These are phyloP conservation scores for Butyriboletus appendiculatus DNA, from an alignment of 1,284 basidiomycete species.

Conservation along the genomic window DNA sequence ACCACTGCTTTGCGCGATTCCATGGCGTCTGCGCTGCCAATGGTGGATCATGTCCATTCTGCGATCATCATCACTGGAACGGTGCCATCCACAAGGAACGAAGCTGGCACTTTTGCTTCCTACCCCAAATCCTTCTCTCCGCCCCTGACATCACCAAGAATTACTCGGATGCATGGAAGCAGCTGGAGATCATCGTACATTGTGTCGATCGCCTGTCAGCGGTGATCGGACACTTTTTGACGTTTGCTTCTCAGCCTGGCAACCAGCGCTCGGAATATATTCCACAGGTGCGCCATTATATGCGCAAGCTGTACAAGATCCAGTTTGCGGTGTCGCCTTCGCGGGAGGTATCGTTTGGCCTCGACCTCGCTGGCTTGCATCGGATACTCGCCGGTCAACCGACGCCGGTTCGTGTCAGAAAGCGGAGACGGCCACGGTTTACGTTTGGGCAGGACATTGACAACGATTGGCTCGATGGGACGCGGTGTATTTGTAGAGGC, in stretches of 20 bases:
- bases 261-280: conserved; percentile 74
- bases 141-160: conserved; percentile 74
- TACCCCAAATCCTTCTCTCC: conserved; percentile 63
- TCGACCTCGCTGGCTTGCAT: conserved; percentile 77
- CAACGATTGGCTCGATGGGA: conserved; percentile 69
- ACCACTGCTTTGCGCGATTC: conserved; percentile 82
- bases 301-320: conserved; percentile 83
- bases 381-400: conserved; percentile 74
- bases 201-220: conserved; percentile 70
- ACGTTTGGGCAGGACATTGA: conserved; percentile 77
- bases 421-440: conserved; percentile 68
- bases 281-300: conserved; percentile 79
- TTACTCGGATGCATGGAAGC: conserved; percentile 75
- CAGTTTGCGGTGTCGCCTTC: conserved; percentile 79
- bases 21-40: conserved; percentile 80
- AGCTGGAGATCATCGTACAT: conserved; percentile 74
- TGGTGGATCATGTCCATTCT: conserved; percentile 87
- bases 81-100: conserved; percentile 77
- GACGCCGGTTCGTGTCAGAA: conserved; percentile 50
- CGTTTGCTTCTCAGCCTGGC: conserved; percentile 62
- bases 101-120: conserved; percentile 77
- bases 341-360: conserved; percentile 73
- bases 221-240: conserved; percentile 75
- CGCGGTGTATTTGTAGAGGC: conserved; percentile 79
- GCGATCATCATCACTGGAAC: conserved; percentile 86